Evolutionary conservation across 2,329 filamentous ascomycete species (phyloP), one percentile per base, ranked within the genome.

Genomic region (Microthyrium microscopicum): DNA sequence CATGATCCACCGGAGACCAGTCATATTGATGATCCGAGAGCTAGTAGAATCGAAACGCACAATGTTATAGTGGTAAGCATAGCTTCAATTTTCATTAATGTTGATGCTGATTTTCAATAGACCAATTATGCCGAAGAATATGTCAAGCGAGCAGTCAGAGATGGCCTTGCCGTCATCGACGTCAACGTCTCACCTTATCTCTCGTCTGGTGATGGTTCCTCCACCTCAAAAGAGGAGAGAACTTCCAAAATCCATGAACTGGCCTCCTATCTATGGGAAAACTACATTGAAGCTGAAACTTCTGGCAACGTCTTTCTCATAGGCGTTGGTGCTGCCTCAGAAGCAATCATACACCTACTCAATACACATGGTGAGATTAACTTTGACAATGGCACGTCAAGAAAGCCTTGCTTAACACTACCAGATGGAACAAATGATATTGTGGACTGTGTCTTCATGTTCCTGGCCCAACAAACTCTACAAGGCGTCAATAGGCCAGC

Each of bases 221-320:
- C 56, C 35, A 38, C 56, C 42, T 39, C 46, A 15, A 38, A 47
- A 11, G 50, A 53, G 19, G 40, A 42, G 33, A 51, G 58, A 21
- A 50, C 48, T 6, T 51, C 51, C 17, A 62, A 63, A 34, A 67
- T 65, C 0, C 73, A 78, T 40, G 75, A 87, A 39, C 60, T 94
- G 8, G 72, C 87, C 4, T 73, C 69, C 39, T 95, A 93, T 48
- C 61, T 98, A 11, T 98, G 89, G 89, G 85, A 94, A 45, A 98
- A 98, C 49, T 94, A 94, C 48, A 73, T 98, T 15, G 35, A 64
- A 80, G 20, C 74, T 75, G 32, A 68, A 35, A 62, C 77, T 3
- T 64, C 69, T 0, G 73, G 76, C 5, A 72, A 87, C 33, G 70
- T 95, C 12, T 80, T 92, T 49, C 62, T 98, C 16, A 65, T 98